Percentiles rank a stretch among this genome's conserved stretches.
These are phyloP conservation scores for Metschnikowia gelsemii DNA, from an alignment of 805 yeast genomes.

Conservation along the genomic window DNA sequence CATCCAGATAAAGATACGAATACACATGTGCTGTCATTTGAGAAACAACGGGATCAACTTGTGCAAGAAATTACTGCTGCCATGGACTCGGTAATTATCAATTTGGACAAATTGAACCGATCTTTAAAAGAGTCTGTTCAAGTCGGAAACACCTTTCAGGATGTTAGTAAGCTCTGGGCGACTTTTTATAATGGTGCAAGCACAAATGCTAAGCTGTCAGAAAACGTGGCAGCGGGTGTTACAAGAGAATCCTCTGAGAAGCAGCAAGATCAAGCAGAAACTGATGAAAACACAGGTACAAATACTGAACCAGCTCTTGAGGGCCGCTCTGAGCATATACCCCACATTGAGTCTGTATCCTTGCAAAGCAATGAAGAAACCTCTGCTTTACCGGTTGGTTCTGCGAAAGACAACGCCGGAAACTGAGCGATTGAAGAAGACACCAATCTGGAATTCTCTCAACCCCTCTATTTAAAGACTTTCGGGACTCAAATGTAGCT, in stretches of 20 bases:
- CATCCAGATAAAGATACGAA: not conserved
- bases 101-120: constrained; percentile 63
- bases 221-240: not conserved
- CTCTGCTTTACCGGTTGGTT: too few relatives aligned
- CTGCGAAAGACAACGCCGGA: not conserved
- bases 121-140: constrained; percentile 65
- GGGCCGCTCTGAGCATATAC: too few relatives aligned
- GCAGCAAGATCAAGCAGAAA: not conserved
- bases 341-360: too few relatives aligned
- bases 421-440: not conserved
- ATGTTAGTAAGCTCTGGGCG: constrained; percentile 69
- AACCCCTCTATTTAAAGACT: too few relatives aligned
- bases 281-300: too few relatives aligned
- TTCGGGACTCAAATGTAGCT: too few relatives aligned
- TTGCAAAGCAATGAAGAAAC: too few relatives aligned
- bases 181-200: constrained; percentile 58
- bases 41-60: constrained; percentile 56
- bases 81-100: constrained; percentile 64
- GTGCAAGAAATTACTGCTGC: constrained; percentile 56
- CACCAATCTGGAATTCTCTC: too few relatives aligned
- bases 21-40: constrained; percentile 34
- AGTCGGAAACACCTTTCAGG: constrained; percentile 74
- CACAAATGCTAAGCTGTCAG: constrained; percentile 1
- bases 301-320: too few relatives aligned
- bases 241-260: not conserved